Evolutionary conservation across 2,329 filamentous ascomycete species (phyloP).

Genomic region (Fusarium newnesense): DNA sequence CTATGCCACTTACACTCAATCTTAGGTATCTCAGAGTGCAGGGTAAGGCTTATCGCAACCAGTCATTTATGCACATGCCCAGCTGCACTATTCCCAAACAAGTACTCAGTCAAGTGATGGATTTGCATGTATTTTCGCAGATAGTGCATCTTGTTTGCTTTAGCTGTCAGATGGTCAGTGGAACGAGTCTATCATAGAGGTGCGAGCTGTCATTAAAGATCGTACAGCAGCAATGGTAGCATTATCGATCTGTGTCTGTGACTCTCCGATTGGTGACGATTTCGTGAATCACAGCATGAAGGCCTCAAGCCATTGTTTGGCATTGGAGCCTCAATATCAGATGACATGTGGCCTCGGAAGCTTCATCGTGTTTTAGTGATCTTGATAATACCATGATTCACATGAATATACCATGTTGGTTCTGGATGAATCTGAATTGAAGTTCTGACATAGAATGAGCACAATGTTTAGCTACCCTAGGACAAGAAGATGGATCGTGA

Average conservation of each 20-base stretch:
- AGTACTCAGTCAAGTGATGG: conserved; percentile 28
- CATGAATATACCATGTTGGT: not conserved
- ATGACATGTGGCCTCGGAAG: conserved; percentile 12
- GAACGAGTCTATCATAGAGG: conserved; percentile 7
- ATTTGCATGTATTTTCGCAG: not conserved
- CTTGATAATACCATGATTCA: not conserved
- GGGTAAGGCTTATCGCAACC: conserved; percentile 28
- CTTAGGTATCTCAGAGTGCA: conserved; percentile 14
- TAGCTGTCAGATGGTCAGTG: conserved; percentile 5
- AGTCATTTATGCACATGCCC: conserved; percentile 43
- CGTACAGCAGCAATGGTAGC: conserved; percentile 23
- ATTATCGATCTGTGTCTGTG: conserved; percentile 25
- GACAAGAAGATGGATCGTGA: not conserved
- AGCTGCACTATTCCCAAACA: conserved; percentile 25
- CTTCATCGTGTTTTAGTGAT: not conserved
- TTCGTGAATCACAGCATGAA: conserved; percentile 35
- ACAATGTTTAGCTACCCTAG: conserved; percentile 8
- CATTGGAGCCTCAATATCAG: not conserved
- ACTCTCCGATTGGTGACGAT: conserved; percentile 31
- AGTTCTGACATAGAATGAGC: not conserved
- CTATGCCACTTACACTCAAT: not conserved
- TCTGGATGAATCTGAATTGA: not conserved
- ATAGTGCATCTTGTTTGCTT: not conserved
- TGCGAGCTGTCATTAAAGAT: conserved; percentile 22
- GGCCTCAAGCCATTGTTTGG: conserved; percentile 24